These are phyloP conservation scores for Sporisorium reilianum DNA, from an alignment of 1,284 basidiomycete species.

Conservation along the genomic window DNA sequence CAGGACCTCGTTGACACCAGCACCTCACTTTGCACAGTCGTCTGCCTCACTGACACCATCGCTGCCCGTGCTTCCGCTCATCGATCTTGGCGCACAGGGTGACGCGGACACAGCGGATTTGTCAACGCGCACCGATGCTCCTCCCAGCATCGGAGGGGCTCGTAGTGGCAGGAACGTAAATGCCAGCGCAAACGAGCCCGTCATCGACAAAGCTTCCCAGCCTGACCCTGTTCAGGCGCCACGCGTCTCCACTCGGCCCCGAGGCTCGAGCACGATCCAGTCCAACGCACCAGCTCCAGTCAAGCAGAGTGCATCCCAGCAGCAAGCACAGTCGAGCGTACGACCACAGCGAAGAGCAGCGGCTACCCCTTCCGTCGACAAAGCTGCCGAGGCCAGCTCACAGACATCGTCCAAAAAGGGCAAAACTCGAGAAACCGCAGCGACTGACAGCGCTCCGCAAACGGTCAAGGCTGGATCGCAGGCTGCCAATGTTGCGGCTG, in stretches of 20 bases:
- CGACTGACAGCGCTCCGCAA: conserved; percentile 3
- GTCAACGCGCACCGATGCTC: conserved; percentile 11
- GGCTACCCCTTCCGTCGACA: neutral
- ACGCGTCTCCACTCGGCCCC: conserved; percentile 3
- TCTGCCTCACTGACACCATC: neutral
- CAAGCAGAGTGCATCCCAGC: conserved; percentile 37
- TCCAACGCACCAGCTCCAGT: neutral
- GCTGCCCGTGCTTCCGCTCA: neutral
- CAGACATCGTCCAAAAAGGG: conserved; percentile 14
- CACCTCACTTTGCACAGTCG: conserved; percentile 16
- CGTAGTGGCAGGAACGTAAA: neutral
- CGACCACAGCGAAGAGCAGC: neutral
- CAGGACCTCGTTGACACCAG: conserved; percentile 38
- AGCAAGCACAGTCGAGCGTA: conserved; percentile 7
- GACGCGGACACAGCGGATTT: neutral
- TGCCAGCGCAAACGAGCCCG: neutral
- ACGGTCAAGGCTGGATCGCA: conserved; percentile 16
- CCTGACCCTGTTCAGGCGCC: conserved; percentile 35
- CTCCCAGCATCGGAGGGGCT: conserved; percentile 26
- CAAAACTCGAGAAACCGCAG: conserved; percentile 15
- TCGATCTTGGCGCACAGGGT: neutral
- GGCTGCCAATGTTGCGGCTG: neutral
- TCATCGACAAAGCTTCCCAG: conserved; percentile 37
- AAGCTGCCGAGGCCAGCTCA: neutral
- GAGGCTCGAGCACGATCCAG: neutral